Conservation (phyloP, 305 asterid genomes). For the Ruellia speciosa region DNA sequence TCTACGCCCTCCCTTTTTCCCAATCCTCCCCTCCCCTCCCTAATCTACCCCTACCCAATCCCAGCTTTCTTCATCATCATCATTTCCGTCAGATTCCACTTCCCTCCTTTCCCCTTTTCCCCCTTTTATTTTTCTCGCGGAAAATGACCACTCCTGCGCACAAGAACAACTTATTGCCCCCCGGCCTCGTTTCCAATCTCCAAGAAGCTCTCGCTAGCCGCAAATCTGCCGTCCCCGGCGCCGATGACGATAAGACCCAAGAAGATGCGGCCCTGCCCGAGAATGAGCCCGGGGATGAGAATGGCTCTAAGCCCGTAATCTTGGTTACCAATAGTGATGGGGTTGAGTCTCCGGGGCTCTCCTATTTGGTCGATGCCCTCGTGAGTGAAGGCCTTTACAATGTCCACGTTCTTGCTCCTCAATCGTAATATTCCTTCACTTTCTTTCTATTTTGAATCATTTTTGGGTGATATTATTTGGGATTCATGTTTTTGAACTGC, state of each 20-base stretch:
- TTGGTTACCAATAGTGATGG: constrained; percentile 86
- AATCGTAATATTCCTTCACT: constrained; percentile 40
- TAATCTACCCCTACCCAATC: constrained; percentile 17
- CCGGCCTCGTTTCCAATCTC: constrained; percentile 87
- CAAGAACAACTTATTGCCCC: constrained; percentile 58
- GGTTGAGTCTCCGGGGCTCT: constrained; percentile 79
- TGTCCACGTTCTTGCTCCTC: constrained; percentile 80
- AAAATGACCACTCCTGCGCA: constrained; percentile 48
- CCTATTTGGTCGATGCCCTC: constrained; percentile 62
- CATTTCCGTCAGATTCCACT: constrained; percentile 37
- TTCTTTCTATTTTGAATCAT: constrained; percentile 1
- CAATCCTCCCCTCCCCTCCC: too few species aligned
- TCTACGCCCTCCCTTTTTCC: constrained; percentile 18
- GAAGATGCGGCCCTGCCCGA: constrained; percentile 20
- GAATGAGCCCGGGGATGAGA: constrained; percentile 32
- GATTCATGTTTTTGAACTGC: too few species aligned
- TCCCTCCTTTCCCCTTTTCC: constrained; percentile 11
- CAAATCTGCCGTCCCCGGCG: constrained; percentile 30
- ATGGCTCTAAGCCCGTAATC: constrained; percentile 49
- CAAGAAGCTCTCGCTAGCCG: constrained; percentile 63
- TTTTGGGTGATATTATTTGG: constrained; percentile 2
- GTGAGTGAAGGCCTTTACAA: constrained; percentile 48
- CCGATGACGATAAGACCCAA: constrained; percentile 2
- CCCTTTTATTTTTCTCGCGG: constrained; percentile 22
- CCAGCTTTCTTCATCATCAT: constrained; percentile 22